Evolutionary conservation across 768 basidiomycete genomes (phyloP), one percentile per base, ranked within the genome.

Genomic region (Hygrophorus pudorinus): DNA sequence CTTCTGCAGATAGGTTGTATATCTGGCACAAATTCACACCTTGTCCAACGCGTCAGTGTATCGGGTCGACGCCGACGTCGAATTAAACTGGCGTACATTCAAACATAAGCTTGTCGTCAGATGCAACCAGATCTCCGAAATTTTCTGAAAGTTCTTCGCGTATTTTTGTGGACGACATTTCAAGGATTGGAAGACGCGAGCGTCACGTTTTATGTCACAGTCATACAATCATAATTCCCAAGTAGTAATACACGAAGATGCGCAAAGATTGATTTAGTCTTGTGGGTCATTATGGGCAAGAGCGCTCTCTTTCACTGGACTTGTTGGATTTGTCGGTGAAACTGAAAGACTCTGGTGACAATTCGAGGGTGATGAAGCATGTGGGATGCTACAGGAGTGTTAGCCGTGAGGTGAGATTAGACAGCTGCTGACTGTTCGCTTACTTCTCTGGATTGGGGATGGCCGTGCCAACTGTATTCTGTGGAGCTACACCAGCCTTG

Each of bases 371-470:
- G 80, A 81, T 17, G 86, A 85, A 38, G 89, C 89, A 65, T 94
- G 90, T 9, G 90, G 90, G 56, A 94, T 92, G 59, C 90, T 93
- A 58, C n/a, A 32, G 33, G 47, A 32, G 44, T 41, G 53, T 56
- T 38, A 52, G 53, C 20, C 7, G 16, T 50, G 38, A 31, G 45
- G 31, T 48, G 21, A 31, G 42, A 34, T 18, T 29, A 17, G 39
- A 37, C 17, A 41, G 27, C 40, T 32, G 42, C 20, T 21, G 37
- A 20, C 18, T n/a, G 21, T 31, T 10, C 16, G 68, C 87, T 50
- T 58, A 94, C 92, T 88, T 89, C 66, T 97, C 89, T 21, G 96
- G 93, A 63, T 87, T 92, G n/a, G 96, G 94, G 52, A 97, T 97
- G 29, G 91, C 88, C 7, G 93, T 98, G 21, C 96, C 96, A 44